Evolutionary conservation across 352 stramenopile species (phyloP).

Genomic region (Albugo laibachii): DNA sequence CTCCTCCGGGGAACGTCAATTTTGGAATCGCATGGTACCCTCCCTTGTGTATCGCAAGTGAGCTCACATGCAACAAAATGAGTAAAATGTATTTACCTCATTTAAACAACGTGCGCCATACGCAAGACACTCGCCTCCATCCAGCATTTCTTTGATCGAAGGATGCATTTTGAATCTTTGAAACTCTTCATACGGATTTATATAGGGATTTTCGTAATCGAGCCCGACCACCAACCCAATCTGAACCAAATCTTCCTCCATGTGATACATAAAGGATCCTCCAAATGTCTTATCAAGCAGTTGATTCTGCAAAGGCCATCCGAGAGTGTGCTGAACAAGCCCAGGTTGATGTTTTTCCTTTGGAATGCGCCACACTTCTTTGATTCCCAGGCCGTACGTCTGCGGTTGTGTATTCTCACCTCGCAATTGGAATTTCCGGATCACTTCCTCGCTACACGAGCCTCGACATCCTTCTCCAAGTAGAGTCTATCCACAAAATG

Average conservation of each 20-base stretch:
- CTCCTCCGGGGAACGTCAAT: slow-evolving; percentile 93
- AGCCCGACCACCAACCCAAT: slow-evolving; percentile 94
- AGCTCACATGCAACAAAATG: not conserved
- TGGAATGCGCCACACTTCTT: slow-evolving; percentile 89
- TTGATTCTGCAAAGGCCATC: slow-evolving; percentile 89
- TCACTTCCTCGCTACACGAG: slow-evolving; percentile 93
- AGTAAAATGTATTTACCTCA: slow-evolving; percentile 12
- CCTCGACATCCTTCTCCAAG: slow-evolving; percentile 96
- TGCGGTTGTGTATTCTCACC: slow-evolving; percentile 61
- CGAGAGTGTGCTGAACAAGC: slow-evolving; percentile 95
- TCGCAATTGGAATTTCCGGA: slow-evolving; percentile 91
- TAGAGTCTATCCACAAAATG: slow-evolving; percentile 69
- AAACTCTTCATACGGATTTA: slow-evolving; percentile 99
- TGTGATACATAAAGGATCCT: slow-evolving; percentile 98
- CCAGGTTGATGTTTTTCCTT: slow-evolving; percentile 88
- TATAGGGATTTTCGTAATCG: slow-evolving; percentile 98
- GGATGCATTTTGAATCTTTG: slow-evolving; percentile 98
- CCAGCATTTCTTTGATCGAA: slow-evolving; percentile 81
- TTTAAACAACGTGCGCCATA: slow-evolving; percentile 93
- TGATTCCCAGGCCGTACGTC: slow-evolving; percentile 98
- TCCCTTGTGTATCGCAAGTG: slow-evolving; percentile 56
- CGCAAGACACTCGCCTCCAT: slow-evolving; percentile 92
- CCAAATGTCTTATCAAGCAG: slow-evolving; percentile 91
- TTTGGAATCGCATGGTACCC: slow-evolving; percentile 96
- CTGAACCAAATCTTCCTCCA: slow-evolving; percentile 89